phyloP scores from a whole-genome alignment of 2,329 filamentous ascomycete species.

The Thermomyces lanuginosus region DNA sequence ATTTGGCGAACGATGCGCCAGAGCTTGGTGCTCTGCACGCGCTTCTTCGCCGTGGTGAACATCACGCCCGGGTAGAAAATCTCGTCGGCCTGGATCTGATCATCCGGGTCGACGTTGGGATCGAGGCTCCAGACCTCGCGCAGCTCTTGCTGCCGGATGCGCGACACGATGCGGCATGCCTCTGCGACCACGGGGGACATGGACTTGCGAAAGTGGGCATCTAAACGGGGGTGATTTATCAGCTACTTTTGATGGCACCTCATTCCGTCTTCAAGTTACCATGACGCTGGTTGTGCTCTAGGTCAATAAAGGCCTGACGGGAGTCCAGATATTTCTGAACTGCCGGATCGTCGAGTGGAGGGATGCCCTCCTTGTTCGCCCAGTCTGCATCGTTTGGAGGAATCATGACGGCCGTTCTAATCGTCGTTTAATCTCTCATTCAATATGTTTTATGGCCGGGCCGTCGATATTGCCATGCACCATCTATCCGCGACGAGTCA shows the following conservation, averaged over 20 bases:
- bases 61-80: slow-evolving; percentile 79
- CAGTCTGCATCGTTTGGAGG: slow-evolving; percentile 11
- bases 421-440: too few species aligned
- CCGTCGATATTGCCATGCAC: too few species aligned
- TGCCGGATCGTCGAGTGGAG: slow-evolving; percentile 49
- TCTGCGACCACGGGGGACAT: slow-evolving; percentile 64
- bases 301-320: slow-evolving; percentile 55
- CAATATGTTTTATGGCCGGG: too few species aligned
- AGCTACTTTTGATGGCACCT: background rate
- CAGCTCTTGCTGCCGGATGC: slow-evolving; percentile 64
- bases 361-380: slow-evolving; percentile 29
- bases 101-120: slow-evolving; percentile 25
- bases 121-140: slow-evolving; percentile 62
- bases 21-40: slow-evolving; percentile 67
- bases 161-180: slow-evolving; percentile 63
- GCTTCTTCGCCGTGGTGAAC: slow-evolving; percentile 72
- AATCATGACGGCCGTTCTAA: slow-evolving; percentile 1
- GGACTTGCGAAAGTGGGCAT: slow-evolving; percentile 22
- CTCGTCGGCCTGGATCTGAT: slow-evolving; percentile 42
- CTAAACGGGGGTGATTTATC: slow-evolving; percentile 4
- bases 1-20: slow-evolving; percentile 73
- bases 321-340: slow-evolving; percentile 67
- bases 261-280: slow-evolving; percentile 35
- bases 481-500: too few species aligned
- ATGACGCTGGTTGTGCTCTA: slow-evolving; percentile 70